These are phyloP conservation scores for Cutaneotrichosporon cutaneum DNA, from an alignment of 1,284 basidiomycete genomes.

Conservation along the genomic window DNA sequence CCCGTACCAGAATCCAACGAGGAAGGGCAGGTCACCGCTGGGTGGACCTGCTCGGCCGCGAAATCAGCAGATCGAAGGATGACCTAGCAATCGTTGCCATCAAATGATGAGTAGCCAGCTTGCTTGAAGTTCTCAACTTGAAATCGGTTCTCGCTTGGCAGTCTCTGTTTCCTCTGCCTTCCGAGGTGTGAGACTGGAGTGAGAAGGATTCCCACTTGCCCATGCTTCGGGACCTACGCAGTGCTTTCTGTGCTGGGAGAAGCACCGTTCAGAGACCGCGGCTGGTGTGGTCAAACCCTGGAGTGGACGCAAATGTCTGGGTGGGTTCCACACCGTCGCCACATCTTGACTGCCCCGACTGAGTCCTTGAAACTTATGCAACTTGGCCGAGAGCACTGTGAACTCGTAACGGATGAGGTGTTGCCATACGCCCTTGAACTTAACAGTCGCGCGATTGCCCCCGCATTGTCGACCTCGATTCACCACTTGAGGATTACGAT, in stretches of 20 bases:
- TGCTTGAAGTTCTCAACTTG: too few relatives aligned
- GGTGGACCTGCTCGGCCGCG: neutral
- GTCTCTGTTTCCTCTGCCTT: neutral
- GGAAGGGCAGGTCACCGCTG: neutral
- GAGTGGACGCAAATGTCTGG: neutral
- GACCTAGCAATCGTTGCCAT: neutral
- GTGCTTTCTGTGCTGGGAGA: neutral
- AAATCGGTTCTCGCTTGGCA: too few relatives aligned
- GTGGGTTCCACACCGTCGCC: neutral
- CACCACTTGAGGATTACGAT: neutral
- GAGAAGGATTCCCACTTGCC: too few relatives aligned
- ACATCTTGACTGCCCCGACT: neutral
- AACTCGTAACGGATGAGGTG: neutral
- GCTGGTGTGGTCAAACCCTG: slow-evolving; percentile 9
- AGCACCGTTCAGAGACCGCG: slow-evolving; percentile 12
- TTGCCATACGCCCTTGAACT: neutral
- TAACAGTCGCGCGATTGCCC: neutral
- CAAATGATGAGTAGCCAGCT: too few relatives aligned
- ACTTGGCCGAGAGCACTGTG: neutral
- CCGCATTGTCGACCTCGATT: neutral
- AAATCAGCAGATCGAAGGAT: neutral
- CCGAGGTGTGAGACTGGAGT: neutral
- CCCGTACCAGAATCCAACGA: neutral
- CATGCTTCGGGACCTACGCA: slow-evolving; percentile 5
- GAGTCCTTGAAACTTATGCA: neutral